Base-by-base conservation (phyloP, 108 stramenopile species). In the Schizochytrium sp. region DNA sequence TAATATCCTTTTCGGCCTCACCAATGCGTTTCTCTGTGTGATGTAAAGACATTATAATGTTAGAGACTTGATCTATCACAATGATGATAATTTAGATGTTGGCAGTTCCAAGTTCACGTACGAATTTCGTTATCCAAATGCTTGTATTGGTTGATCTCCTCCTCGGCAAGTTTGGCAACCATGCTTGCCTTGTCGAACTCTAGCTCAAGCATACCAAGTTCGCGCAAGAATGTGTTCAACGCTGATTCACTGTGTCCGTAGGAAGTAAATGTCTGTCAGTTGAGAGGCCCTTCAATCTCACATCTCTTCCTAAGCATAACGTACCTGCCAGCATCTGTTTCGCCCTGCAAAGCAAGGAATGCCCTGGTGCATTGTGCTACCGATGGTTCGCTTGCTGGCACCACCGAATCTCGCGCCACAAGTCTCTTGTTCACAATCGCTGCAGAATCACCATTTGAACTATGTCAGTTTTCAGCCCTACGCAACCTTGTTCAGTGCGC, bases 401-500 rank as follows among this genome's bases (percentile, higher is more conserved):
- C 64, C 12, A 69, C 64, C 64, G 64, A 69, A 44, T 69, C 64
- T 7, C 64, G 12, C 64, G 64, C 64, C 64, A 69, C 64, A 10
- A 69, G 15, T 38, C 64, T 7, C 15, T 69, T 69, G 0, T 15
- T 69, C 12, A 69, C 64, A 8, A 69, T 44, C 40, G 40, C 64
- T 69, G 28, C 64, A 58, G 57, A 10, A 58, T 58, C 28, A 28
- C 28, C 28, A 28, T 28, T 28, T 28, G 28, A 28, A 28, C 28
- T 28, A 28, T 28, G 28, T 28, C 28, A 28, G 28, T 28, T 28
- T 28, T 0, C 28, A 28, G 28, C 28, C 28, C 28, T 28, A 28
- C 28, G 28, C 28, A 28, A 28, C 28, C 28, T 28, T 28, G 28
- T 28, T 28, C 28, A 28, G 28, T 28, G 28, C 28, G 28, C 28